Conservation (phyloP, 768 basidiomycete genomes). For the Coprinellus aureogranulatus region DNA sequence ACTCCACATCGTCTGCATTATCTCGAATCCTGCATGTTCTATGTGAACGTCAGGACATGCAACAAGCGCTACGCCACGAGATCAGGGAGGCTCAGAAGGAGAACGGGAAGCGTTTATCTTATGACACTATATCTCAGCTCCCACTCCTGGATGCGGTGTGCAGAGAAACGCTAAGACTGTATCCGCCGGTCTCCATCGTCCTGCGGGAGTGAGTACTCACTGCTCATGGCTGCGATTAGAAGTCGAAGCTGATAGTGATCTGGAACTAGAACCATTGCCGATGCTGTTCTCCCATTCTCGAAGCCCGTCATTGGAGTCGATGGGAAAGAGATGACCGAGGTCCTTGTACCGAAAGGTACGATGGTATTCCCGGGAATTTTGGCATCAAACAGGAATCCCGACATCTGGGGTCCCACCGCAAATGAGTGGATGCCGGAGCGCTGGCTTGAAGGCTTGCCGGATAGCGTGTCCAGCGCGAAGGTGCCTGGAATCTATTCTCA, state of each 20-base stretch:
- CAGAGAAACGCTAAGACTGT: slow-evolving; percentile 32
- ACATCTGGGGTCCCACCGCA: slow-evolving; percentile 36
- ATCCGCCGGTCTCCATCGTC: slow-evolving; percentile 12
- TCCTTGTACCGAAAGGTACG: slow-evolving; percentile 24
- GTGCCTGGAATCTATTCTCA: slow-evolving; percentile 17
- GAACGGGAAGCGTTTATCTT: slow-evolving; percentile 21
- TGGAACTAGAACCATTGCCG: slow-evolving; percentile 17
- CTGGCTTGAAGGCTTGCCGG: slow-evolving; percentile 35
- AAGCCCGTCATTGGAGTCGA: slow-evolving; percentile 27
- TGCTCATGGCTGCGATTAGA: too few relatives aligned
- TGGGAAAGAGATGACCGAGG: slow-evolving; percentile 23
- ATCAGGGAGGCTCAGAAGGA: slow-evolving; percentile 29
- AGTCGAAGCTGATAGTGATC: too few relatives aligned
- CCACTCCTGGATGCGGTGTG: slow-evolving; percentile 35
- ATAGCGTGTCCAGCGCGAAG: slow-evolving; percentile 20
- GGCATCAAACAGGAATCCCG: slow-evolving; percentile 28
- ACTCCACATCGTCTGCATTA: slow-evolving; percentile 40
- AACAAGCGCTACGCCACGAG: slow-evolving; percentile 36
- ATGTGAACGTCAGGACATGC: slow-evolving; percentile 32
- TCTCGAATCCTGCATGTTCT: slow-evolving; percentile 33
- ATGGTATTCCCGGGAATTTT: slow-evolving; percentile 24
- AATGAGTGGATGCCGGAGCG: slow-evolving; percentile 38
- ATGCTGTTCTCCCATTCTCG: slow-evolving; percentile 28
- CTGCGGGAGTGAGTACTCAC: slow-evolving; percentile 12
- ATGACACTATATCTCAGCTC: slow-evolving; percentile 28